Evolutionary conservation across 2,329 filamentous ascomycete genomes (phyloP), one percentile per base, ranked within the genome.

Genomic region (Magnaporthiopsis rhizophila): DNA sequence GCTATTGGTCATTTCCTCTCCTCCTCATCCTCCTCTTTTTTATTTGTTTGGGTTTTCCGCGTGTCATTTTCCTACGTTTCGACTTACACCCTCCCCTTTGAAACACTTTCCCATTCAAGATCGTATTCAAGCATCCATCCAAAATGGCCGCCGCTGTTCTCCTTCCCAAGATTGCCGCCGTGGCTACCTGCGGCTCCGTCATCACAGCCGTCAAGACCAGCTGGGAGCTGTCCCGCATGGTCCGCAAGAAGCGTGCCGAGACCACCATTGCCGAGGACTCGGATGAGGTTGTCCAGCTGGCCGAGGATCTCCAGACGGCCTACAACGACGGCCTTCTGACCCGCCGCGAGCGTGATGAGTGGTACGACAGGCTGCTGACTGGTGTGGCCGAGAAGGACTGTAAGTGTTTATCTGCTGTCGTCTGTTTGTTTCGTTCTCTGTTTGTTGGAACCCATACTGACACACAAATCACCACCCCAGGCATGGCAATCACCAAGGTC

Each of bases 201-300:
- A 68, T 72, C 64, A 72, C 71, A 1, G 69, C 71, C 21, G 67
- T 72, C 66, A 72, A 72, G 65, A 72, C 71, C 12, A 67, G 68
- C 62, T 72, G 69, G 70, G 71, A 72, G 66, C 69, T 72, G 28
- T 68, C 68, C 13, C 69, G 70, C 15, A 72, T 72, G 71, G 62
- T 72, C 56, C 66, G 67, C 59, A 72, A 72, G 67, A 65, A 68
- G 28, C 58, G 30, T 36, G 59, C 59, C 18, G 70, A 71, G 61
- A 62, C 65, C 12, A 66, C 62, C 45, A 65, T 67, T 56, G 66
- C 65, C 24, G 68, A 69, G 13, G 69, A 71, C 21, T 58, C 53
- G 1, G 32, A 60, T 6, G 28, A 60, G 58, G 32, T 36, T n/a
- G 62, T 66, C 18, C 66, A 67, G 58, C 36, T 67, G n/a, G 62